Conservation (phyloP, 2,329 filamentous ascomycete species). For the Apiospora kogelbergensis region DNA sequence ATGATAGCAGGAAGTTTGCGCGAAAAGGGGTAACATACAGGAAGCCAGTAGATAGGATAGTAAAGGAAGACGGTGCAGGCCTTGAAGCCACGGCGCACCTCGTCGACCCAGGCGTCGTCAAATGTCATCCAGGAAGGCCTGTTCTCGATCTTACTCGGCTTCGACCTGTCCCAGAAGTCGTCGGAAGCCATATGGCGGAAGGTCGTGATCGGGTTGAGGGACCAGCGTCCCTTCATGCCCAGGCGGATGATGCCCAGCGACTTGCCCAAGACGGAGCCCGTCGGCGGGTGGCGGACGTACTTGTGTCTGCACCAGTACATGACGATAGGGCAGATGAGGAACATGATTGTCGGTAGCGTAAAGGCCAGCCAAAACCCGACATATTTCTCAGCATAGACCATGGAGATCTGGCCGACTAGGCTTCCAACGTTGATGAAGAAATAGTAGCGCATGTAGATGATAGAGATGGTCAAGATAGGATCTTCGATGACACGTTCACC, state of each 20-base stretch:
- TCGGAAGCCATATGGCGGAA: slow-evolving; percentile 36
- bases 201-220: slow-evolving; percentile 53
- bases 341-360: slow-evolving; percentile 65
- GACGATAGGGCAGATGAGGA: slow-evolving; percentile 61
- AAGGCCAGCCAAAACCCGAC: slow-evolving; percentile 74
- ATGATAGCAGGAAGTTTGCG: neutral
- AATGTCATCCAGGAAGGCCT: slow-evolving; percentile 75
- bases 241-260: slow-evolving; percentile 61
- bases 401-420: slow-evolving; percentile 59
- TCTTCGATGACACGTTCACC: slow-evolving; percentile 63
- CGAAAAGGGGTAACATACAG: neutral
- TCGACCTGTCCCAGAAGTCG: slow-evolving; percentile 66
- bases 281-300: slow-evolving; percentile 60
- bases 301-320: slow-evolving; percentile 58
- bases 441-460: slow-evolving; percentile 66
- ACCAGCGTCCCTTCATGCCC: slow-evolving; percentile 64
- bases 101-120: slow-evolving; percentile 80
- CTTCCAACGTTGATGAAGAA: slow-evolving; percentile 69
- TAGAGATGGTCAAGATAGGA: slow-evolving; percentile 54
- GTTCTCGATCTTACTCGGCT: slow-evolving; percentile 61
- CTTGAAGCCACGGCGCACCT: slow-evolving; percentile 68
- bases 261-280: slow-evolving; percentile 44
- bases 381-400: slow-evolving; percentile 74
- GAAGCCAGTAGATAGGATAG: slow-evolving; percentile 64
- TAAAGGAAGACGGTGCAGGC: slow-evolving; percentile 73